A percentile compares a stretch with the other conserved stretches of the same genome.
Conservation (phyloP, 2,329 filamentous ascomycete genomes). For the Penicillium sclerotiorum region DNA sequence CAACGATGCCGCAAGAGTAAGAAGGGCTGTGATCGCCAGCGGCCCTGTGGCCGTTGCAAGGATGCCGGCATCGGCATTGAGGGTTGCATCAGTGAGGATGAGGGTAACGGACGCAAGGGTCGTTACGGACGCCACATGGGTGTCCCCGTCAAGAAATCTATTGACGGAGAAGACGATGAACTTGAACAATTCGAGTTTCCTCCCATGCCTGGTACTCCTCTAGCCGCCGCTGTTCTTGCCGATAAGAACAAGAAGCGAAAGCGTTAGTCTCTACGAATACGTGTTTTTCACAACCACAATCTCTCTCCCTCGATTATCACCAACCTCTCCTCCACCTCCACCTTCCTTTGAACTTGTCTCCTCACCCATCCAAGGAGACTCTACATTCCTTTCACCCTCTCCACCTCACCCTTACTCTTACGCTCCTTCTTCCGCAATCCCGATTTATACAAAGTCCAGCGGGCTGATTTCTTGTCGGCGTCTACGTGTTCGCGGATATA, state of each 20-base stretch:
- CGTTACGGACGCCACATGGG: conserved; percentile 77
- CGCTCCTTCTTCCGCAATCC: conserved; percentile 17
- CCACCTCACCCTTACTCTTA: conserved; percentile 17
- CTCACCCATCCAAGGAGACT: conserved; percentile 2
- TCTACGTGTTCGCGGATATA: conserved; percentile 21
- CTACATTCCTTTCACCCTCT: conserved; percentile 23
- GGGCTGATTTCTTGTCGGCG: conserved; percentile 29
- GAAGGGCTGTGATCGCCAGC: conserved; percentile 96
- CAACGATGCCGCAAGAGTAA: conserved; percentile 99
- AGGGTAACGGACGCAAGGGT: conserved; percentile 95
- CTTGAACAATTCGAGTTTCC: conserved; percentile 59
- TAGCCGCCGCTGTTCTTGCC: conserved; percentile 36
- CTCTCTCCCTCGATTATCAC: conserved; percentile 10
- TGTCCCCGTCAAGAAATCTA: conserved; percentile 63
- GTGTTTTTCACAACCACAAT: conserved; percentile 1
- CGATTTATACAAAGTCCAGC: conserved; percentile 27
- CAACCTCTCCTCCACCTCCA: conserved; percentile 3
- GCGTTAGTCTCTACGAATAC: conserved; percentile 45
- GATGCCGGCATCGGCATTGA: conserved; percentile 93
- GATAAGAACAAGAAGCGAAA: conserved; percentile 73
- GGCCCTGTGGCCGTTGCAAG: conserved; percentile 91
- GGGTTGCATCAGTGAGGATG: conserved; percentile 95
- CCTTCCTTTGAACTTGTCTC: conserved; percentile 15
- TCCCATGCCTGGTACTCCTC: conserved; percentile 34
- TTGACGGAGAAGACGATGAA: conserved; percentile 49